Base-by-base conservation (phyloP, 2,329 filamentous ascomycete species). In the Aureobasidium vineae region DNA sequence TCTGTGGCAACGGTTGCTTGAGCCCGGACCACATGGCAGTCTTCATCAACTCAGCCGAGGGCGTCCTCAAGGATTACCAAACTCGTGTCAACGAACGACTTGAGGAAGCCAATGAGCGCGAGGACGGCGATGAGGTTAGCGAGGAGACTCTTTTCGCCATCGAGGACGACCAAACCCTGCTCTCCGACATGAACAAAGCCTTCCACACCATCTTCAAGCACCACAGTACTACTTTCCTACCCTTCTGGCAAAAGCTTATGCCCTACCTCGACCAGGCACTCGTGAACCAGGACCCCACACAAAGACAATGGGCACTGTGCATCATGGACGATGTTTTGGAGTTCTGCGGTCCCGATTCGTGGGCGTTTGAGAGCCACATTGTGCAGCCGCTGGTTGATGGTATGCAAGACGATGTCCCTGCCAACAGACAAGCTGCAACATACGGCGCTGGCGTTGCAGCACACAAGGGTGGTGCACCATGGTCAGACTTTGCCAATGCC, bases 161-260 rank as follows among this genome's bases (percentile, higher is more conserved):
- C 56, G 95, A 99, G 77, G 95, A 99, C 72, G 95, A 99, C 75
- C 94, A 98, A 79, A 97, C 92, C 26, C 84, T 99, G 21, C 85
- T 99, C 50, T 97, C 93, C 1, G 95, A 99, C 75, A 99, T 99
- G 95, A 99, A 99, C 86, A 99, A 99, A 83, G 94, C 95, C 0
- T 99, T 96, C 85, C 95, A 99, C 79, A 94, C 92, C 68, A 92
- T 99, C 71, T 99, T 99, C 85, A 98, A 98, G 83, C 93, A 97
- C 80, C 92, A 97, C 76, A 91, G 91, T 28, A 84, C 87, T 11
- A 82, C 85, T 13, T 99, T 99, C 83, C 84, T 99, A 64, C 89
- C 88, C 5, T 83, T 91, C 49, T 99, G 94, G 93, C 90, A 97
- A 76, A 86, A 87, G 63, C 84, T 99, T 28, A 87, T 97, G 77